Evolutionary conservation across 163 green algal genomes (phyloP).

Genomic region (Chlamydomonas reinhardtii): DNA sequence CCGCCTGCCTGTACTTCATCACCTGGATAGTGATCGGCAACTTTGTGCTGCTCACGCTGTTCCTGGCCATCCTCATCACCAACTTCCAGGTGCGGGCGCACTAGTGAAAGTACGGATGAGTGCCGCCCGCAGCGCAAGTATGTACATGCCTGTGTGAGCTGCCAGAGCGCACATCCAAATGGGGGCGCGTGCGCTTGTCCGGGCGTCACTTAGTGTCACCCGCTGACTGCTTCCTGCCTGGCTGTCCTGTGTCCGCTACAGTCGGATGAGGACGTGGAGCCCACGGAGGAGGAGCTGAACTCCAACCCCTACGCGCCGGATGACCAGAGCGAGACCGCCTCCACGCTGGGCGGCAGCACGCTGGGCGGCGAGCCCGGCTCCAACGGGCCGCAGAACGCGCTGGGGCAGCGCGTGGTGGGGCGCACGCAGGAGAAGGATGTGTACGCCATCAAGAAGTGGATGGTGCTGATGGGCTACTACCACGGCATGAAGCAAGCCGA

Average conservation of each 20-base stretch:
- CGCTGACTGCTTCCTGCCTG: background rate
- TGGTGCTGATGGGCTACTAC: slow-evolving; percentile 15
- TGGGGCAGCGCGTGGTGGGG: slow-evolving; percentile 21
- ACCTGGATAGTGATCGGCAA: slow-evolving; percentile 68
- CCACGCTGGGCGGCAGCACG: background rate
- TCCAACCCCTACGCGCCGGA: slow-evolving; percentile 15
- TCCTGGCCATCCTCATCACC: slow-evolving; percentile 75
- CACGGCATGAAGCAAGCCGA: slow-evolving; percentile 21
- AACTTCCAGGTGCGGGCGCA: slow-evolving; percentile 58
- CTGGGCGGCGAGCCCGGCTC: background rate
- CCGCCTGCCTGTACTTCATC: slow-evolving; percentile 66
- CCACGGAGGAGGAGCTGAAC: slow-evolving; percentile 8
- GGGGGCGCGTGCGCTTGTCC: no score
- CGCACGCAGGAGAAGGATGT: slow-evolving; percentile 9
- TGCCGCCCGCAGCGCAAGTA: no score
- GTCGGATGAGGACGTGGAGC: slow-evolving; percentile 9
- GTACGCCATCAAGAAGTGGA: slow-evolving; percentile 29
- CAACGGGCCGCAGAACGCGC: slow-evolving; percentile 18
- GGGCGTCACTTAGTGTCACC: no score
- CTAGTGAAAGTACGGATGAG: no score
- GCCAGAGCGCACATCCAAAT: no score
- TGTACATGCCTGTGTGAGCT: background rate
- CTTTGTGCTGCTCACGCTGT: slow-evolving; percentile 73
- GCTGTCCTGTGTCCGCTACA: background rate
- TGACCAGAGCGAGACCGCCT: slow-evolving; percentile 3